Base-by-base conservation (phyloP, 192 early-diverging fungal genomes). In the Kickxella alabastrina region DNA sequence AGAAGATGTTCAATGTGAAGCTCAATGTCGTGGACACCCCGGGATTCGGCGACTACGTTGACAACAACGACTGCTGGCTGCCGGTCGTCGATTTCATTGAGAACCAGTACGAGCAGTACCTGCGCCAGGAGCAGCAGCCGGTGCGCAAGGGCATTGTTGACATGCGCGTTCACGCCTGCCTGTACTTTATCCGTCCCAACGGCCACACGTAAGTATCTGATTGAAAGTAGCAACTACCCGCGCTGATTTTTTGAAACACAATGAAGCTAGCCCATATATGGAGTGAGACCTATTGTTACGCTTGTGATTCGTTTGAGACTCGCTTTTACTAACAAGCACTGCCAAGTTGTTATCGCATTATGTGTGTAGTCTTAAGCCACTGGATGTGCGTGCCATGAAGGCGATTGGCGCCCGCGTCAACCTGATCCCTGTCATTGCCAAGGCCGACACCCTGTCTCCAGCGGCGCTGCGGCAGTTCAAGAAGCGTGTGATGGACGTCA, bases 331-430 rank as follows among this genome's bases (percentile, higher is more conserved):
- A 26, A 23, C 12, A 13, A n/a, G n/a, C n/a, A 24, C 43, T 26
- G 2, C 43, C 25, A n/a, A n/a, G n/a, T n/a, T 19, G 15, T 36
- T 32, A 13, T 19, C 48, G 10, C 31, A 8, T 32, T 32, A 12
- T 32, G 31, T 32, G 3, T 59, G 56, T 75, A 75, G 71, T 26
- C 75, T 72, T 56, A 87, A 87, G 65, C 90, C 93, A 38, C 80
- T 97, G 34, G 96, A 99, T 58, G 89, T 99, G 64, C 92, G 92
- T 60, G 89, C 95, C 53, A 99, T 99, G 96, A 96, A 96, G 83
- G 86, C 88, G 29, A 83, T 99, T 47, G 90, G 94, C 40, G 85
- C 87, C 18, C 88, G 96, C 54, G 92, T 95, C 52, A 99, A 99
- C 73, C 78, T 99, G 68, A 96, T 99, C 59, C 96, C 96, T 19